A percentile compares a stretch with the other conserved stretches of the same genome.
phyloP scores from a whole-genome alignment of 768 basidiomycete species.

The Sarcodon sp. region DNA sequence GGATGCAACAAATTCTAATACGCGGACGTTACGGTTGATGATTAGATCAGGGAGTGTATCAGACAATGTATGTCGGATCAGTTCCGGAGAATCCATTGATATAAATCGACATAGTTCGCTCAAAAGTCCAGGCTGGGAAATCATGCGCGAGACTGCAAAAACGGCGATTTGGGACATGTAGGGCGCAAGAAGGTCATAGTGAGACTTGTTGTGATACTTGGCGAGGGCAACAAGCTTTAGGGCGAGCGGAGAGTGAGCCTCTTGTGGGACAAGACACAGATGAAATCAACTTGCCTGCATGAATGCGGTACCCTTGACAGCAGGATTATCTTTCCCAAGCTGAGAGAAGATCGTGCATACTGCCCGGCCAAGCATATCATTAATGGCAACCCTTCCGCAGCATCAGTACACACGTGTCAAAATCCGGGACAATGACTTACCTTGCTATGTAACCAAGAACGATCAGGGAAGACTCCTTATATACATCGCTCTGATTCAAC shows the following conservation, averaged over 20 bases:
- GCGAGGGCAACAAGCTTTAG: constrained; percentile 45
- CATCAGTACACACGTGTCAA: background rate
- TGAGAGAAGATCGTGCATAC: constrained; percentile 53
- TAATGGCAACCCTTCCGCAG: constrained; percentile 28
- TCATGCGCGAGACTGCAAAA: constrained; percentile 46
- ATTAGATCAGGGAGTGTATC: constrained; percentile 63
- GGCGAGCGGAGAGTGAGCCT: background rate
- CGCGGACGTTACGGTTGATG: constrained; percentile 41
- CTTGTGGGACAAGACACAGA: background rate
- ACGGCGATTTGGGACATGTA: constrained; percentile 57
- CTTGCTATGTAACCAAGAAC: constrained; percentile 43
- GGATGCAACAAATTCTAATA: constrained; percentile 48
- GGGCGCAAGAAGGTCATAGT: constrained; percentile 57
- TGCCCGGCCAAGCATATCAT: constrained; percentile 42
- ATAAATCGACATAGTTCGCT: constrained; percentile 60
- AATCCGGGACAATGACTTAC: constrained; percentile 14
- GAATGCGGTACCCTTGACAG: constrained; percentile 56
- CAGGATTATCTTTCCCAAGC: constrained; percentile 52
- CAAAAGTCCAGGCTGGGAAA: constrained; percentile 44
- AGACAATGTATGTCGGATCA: constrained; percentile 49
- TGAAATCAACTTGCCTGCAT: constrained; percentile 37
- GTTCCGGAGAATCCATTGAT: constrained; percentile 37
- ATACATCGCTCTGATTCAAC: constrained; percentile 31
- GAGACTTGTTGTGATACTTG: constrained; percentile 42
- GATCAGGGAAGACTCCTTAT: constrained; percentile 53